Evolutionary conservation across 169 alveolate species (phyloP).

Genomic region (Perkinsus olseni): DNA sequence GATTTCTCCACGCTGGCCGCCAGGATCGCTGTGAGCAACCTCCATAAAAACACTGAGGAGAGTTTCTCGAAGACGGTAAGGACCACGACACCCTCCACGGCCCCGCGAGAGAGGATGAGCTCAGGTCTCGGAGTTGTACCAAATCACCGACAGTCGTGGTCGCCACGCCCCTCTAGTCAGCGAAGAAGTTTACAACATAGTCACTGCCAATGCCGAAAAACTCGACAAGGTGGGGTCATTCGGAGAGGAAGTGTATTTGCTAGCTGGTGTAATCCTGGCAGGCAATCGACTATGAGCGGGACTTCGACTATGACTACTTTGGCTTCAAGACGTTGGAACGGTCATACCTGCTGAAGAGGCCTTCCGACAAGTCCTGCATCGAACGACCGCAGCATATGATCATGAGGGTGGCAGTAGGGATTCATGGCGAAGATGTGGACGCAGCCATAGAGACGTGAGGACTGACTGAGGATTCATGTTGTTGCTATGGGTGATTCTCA

Average conservation of each 20-base stretch:
- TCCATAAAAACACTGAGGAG: constrained; percentile 87
- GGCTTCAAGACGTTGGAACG: constrained; percentile 95
- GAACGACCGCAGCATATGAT: constrained; percentile 97
- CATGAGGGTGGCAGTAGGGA: constrained; percentile 95
- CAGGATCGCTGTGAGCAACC: constrained; percentile 86
- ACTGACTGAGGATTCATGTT: not conserved
- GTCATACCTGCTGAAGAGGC: constrained; percentile 18
- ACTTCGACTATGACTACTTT: constrained; percentile 90
- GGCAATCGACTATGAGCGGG: constrained; percentile 83
- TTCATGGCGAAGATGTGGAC: constrained; percentile 84
- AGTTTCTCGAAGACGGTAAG: constrained; percentile 1
- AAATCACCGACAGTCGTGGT: constrained; percentile 60
- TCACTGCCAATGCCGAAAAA: constrained; percentile 62
- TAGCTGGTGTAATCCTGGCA: no score
- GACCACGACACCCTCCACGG: not conserved
- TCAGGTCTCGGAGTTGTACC: not conserved
- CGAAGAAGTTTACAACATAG: constrained; percentile 77
- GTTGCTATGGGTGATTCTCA: constrained; percentile 47
- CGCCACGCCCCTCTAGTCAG: constrained; percentile 81
- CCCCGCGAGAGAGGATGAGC: not conserved
- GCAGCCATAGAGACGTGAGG: constrained; percentile 27
- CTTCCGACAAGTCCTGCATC: constrained; percentile 26
- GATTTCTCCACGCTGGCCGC: constrained; percentile 96
- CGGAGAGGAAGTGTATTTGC: no score
- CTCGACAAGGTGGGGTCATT: constrained; percentile 45